These are phyloP conservation scores for Heracleum sosnowskyi DNA, from an alignment of 129 eudicot species.

Conservation along the genomic window DNA sequence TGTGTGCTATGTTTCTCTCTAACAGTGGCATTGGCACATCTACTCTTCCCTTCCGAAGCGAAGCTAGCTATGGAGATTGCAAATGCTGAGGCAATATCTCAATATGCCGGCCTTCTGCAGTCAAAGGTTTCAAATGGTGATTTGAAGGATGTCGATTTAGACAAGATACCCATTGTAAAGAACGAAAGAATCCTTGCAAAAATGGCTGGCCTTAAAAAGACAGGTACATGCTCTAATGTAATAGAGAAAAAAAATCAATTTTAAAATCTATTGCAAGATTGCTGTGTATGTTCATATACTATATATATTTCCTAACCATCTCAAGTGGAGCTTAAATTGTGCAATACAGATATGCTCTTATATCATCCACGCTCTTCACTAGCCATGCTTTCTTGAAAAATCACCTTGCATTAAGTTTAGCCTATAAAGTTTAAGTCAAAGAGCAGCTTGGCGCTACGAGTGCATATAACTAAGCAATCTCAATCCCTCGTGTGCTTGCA, in stretches of 20 bases:
- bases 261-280: not conserved
- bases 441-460: too few relatives aligned
- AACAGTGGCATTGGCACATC: slow-evolving; percentile 67
- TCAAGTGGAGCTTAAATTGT: not conserved
- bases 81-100: slow-evolving; percentile 42
- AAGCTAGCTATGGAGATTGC: slow-evolving; percentile 68
- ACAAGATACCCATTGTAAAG: slow-evolving; percentile 48
- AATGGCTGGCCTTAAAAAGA: slow-evolving; percentile 48
- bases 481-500: too few relatives aligned
- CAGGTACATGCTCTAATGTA: slow-evolving; percentile 34
- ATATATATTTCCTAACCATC: not conserved
- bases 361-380: too few relatives aligned
- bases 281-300: not conserved
- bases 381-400: too few relatives aligned
- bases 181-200: slow-evolving; percentile 34
- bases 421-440: too few relatives aligned
- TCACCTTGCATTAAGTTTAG: too few relatives aligned
- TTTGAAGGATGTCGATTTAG: slow-evolving; percentile 53
- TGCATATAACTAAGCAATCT: too few relatives aligned
- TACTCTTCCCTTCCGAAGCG: slow-evolving; percentile 70
- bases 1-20: not conserved
- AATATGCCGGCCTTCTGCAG: slow-evolving; percentile 44
- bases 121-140: slow-evolving; percentile 39
- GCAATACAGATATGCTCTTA: not conserved
- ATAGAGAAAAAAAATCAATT: not conserved